Evolutionary conservation across 208 protist species (phyloP).

Genomic region (Porcisia deanei): DNA sequence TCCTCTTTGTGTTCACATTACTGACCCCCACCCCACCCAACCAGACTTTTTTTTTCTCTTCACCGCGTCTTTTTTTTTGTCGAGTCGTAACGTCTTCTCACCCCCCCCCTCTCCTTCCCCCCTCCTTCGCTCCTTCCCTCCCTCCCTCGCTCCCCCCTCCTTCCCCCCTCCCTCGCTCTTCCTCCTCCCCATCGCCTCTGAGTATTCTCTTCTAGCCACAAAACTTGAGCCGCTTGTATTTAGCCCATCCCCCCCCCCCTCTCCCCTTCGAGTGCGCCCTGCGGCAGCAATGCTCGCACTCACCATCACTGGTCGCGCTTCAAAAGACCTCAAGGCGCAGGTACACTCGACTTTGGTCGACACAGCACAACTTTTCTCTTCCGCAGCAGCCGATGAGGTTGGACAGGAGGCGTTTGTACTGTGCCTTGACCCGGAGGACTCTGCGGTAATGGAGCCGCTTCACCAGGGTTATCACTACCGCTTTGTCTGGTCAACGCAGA

Average conservation of each 20-base stretch:
- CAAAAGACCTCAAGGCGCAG: slow-evolving; percentile 28
- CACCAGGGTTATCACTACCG: slow-evolving; percentile 53
- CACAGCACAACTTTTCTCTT: slow-evolving; percentile 11
- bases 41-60: no score
- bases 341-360: slow-evolving; percentile 34
- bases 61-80: no score
- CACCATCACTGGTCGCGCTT: slow-evolving; percentile 37
- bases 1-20: no score
- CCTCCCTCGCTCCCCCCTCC: no score
- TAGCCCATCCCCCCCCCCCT: neutral
- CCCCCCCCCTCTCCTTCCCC: no score
- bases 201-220: neutral
- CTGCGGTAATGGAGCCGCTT: slow-evolving; percentile 30
- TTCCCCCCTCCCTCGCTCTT: no score
- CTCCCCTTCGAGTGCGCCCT: neutral
- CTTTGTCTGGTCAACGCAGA: slow-evolving; percentile 50
- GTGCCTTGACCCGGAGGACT: slow-evolving; percentile 53
- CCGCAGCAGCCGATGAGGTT: neutral
- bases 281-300: slow-evolving; percentile 28
- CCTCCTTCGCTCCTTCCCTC: no score
- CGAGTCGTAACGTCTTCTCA: no score
- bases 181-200: neutral
- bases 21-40: no score
- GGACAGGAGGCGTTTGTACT: slow-evolving; percentile 33
- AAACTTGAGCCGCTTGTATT: neutral